Conservation (phyloP, 2,329 filamentous ascomycete species). For the Trichophyton schoenleinii region DNA sequence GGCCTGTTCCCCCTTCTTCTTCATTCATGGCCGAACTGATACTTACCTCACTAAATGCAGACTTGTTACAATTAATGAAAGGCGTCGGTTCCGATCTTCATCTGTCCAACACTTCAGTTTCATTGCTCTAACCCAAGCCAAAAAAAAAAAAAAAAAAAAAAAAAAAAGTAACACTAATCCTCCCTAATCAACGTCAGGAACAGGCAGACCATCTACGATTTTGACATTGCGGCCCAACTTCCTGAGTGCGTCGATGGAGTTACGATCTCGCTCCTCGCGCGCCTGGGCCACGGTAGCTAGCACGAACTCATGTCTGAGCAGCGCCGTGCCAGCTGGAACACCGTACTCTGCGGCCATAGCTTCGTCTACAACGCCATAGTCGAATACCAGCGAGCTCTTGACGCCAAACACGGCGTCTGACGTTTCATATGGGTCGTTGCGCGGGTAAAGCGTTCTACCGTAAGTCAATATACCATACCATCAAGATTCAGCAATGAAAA, state of each 20-base stretch:
- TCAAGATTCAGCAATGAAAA: too few species aligned
- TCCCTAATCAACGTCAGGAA: conserved; percentile 52
- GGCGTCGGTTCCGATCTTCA: neutral
- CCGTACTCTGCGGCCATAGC: conserved; percentile 48
- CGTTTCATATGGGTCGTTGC: conserved; percentile 67
- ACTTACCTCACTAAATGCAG: conserved; percentile 1
- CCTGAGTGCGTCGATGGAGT: conserved; percentile 54
- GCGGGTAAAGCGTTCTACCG: conserved; percentile 56
- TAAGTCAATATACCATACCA: neutral
- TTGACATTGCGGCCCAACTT: conserved; percentile 56
- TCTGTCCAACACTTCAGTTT: neutral
- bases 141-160: too few species aligned
- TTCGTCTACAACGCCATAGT: conserved; percentile 42
- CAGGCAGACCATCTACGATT: conserved; percentile 62
- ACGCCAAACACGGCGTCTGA: conserved; percentile 80
- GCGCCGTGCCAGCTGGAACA: conserved; percentile 49
- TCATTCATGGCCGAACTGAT: neutral
- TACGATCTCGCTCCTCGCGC: conserved; percentile 49
- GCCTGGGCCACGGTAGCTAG: conserved; percentile 61
- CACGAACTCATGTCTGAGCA: conserved; percentile 65
- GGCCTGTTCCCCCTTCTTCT: neutral
- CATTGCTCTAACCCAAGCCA: neutral
- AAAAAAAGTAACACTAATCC: neutral
- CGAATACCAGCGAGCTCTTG: conserved; percentile 65
- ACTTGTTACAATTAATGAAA: conserved; percentile 1